Base-by-base conservation (phyloP, 352 stramenopile genomes). In the Phytopythium aichiense region DNA sequence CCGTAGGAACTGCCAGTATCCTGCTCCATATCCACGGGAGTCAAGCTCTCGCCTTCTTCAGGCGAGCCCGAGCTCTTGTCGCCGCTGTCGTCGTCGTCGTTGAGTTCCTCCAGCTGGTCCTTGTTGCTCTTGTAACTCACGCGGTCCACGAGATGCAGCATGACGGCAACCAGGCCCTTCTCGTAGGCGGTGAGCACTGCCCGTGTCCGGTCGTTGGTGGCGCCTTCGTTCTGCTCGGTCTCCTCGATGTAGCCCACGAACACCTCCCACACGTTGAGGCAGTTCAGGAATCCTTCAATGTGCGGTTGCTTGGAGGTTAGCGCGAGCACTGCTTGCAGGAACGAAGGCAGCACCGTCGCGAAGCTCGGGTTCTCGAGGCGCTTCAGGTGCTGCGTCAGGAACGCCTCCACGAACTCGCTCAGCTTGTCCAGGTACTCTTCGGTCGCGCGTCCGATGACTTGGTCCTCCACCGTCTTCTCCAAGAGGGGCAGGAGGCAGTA, bases 161-260 rank as follows among this genome's bases (percentile, higher is more conserved):
- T 92, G 22, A 94, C 83, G 9, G 75, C 71, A 23, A 88, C 69
- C 22, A 94, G 67, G 1, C 83, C 83, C 45, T 73, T 78, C 38
- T 94, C 85, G 54, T 92, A 94, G 0, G 81, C 75, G 0, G 68
- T 76, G 15, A 94, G 64, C 6, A 89, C 76, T 23, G 66, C 64
- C 2, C 75, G 64, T 4, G 79, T 62, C 1, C 61, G 72, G 16
- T 89, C 80, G 46, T 87, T 87, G 3, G 76, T 69, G 4, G 78
- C 79, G 7, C 69, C 76, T 71, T 89, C 83, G 42, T 89, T 81
- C 42, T 87, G 76, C 58, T 92, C 80, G 2, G 81, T 71, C 58
- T 92, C 83, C 65, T 94, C 85, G 56, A 94, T 79, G 54, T 92
- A 91, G 20, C 76, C 74, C 18, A 94, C 83, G 55, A 94, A 89